Base-by-base conservation (phyloP, 495 filamentous ascomycete genomes). In the Daldinia concentrica region DNA sequence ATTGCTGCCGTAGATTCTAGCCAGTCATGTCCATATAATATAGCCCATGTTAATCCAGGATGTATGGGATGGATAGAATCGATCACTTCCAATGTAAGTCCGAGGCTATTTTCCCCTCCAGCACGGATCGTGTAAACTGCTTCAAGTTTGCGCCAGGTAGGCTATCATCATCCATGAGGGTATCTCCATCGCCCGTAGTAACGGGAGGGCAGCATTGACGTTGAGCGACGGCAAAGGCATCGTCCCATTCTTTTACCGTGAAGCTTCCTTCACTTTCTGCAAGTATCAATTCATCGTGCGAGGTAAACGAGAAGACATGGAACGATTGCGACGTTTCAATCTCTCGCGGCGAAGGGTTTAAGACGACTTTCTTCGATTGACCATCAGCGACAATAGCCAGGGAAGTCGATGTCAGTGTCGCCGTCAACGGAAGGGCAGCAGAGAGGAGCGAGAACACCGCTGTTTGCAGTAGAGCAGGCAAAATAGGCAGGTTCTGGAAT, bases 211-310 rank as follows among this genome's bases (percentile, higher is more conserved):
- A 89, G 79, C 93, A 97, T 48, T 87, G 85, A 27, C 79, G 75
- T 71, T 87, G 82, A 32, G 90, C 93, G 55, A 82, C 82, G 72
- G 90, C 84, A 75, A 87, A 89, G 5, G 90, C 87, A 19, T 83
- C 80, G 58, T 94, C 89, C 93, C 94, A 97, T 37, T 87, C 90
- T 39, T 90, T 87, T 64, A 92, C 83, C 22, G 86, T 87, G 72
- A 97, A 98, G 32, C 81, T 79, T 0, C 95, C 95, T 73, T 94
- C 88, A 75, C 93, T 96, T 76, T 97, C 91, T 36, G 87, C 89
- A 45, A 97, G 78, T 17, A 97, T 79, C 32, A 97, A 78, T 58
- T 93, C 90, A 17, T 89, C 87, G 57, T 89, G 87, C 6, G 89
- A 91, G 27, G 91, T 91, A 72, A 94, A 95, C 3, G 89, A 90